Evolutionary conservation across 306 rosid species (phyloP), one percentile per base, ranked within the genome.

Genomic region (Fragaria iinumae): DNA sequence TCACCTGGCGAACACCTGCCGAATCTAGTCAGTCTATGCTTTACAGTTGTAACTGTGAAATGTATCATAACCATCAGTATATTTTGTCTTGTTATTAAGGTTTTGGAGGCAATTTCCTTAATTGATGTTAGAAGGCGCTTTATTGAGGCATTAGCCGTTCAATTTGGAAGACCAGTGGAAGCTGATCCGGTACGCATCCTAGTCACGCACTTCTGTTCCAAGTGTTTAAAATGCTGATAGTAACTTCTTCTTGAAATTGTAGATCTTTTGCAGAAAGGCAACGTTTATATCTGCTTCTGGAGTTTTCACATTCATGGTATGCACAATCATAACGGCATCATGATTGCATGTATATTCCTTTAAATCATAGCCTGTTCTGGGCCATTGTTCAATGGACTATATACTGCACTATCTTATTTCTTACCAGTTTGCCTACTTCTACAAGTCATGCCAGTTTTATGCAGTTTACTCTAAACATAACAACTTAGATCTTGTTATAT

Each of bases 261-360:
- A 96, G 99, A 87, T 96, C 73, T 92, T 96, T 71, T 92, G 99
- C 84, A 88, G 98, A 80, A 96, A 80, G 87, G 97, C 93, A 67
- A 89, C 96, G 10, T 67, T 91, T 86, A 85, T 96, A 72, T 64
- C 88, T 72, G 82, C 87, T 43, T 82, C 93, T 49, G 96, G 97
- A 53, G 93, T 64, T 57, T 90, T 90, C 66, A 86, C 91, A n/a
- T 91, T 92, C 89, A 81, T 96, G 98, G 98, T 96, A 89, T 76
- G 14, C 68, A 45, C 76, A 44, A 39, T 82, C 52, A 57, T 80
- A 55, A 43, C 78, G 67, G 62, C 70, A 8, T 38, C 67, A 66
- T 41, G 29, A 75, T 48, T 65, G 14, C 48, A 45, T 44, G 65
- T 29, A 44, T 62, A 60, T 39, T 69, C 47, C 10, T 49, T 43